Evolutionary conservation across 495 filamentous ascomycete species (phyloP).

Genomic region (Penicillium psychrofluorescens): DNA sequence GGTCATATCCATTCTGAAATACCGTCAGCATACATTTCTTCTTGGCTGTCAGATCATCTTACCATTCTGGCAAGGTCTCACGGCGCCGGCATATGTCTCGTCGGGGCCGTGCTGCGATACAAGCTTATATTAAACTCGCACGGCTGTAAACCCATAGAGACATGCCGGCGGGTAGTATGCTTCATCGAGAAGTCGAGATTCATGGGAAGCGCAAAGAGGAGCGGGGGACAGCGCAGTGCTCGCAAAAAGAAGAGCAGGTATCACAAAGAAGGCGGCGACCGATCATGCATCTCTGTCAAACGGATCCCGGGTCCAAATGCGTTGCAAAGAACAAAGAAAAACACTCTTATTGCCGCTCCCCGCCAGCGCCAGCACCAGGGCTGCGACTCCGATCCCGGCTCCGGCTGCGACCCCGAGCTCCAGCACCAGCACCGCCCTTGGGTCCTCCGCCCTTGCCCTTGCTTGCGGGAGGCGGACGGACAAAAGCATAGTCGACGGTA

Average conservation of each 20-base stretch:
- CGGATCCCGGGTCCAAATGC: background rate
- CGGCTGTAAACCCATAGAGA: background rate
- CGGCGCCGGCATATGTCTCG: slow-evolving; percentile 24
- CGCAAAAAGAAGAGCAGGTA: slow-evolving; percentile 2
- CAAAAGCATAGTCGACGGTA: slow-evolving; percentile 91
- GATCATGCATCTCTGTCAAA: background rate
- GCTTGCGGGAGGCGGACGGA: slow-evolving; percentile 77
- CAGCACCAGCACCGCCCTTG: slow-evolving; percentile 37
- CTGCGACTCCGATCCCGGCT: slow-evolving; percentile 59
- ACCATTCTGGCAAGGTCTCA: slow-evolving; percentile 23
- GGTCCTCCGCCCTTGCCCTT: slow-evolving; percentile 46
- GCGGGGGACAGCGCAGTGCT: too few species aligned
- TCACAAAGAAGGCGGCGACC: slow-evolving; percentile 12
- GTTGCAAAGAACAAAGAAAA: too few species aligned
- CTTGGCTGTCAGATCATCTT: slow-evolving; percentile 3
- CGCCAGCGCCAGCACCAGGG: slow-evolving; percentile 34
- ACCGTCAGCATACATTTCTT: slow-evolving; percentile 5
- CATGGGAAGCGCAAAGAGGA: too few species aligned
- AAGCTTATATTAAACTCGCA: background rate
- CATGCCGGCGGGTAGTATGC: slow-evolving; percentile 4
- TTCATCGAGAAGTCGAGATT: too few species aligned
- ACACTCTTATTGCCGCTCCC: slow-evolving; percentile 27
- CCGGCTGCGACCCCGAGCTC: slow-evolving; percentile 48
- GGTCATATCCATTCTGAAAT: slow-evolving; percentile 6
- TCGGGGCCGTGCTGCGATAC: slow-evolving; percentile 1